Evolutionary conservation across 1,139 yeast genomes (phyloP).

Genomic region (Nakaseomyces bracarensis): DNA sequence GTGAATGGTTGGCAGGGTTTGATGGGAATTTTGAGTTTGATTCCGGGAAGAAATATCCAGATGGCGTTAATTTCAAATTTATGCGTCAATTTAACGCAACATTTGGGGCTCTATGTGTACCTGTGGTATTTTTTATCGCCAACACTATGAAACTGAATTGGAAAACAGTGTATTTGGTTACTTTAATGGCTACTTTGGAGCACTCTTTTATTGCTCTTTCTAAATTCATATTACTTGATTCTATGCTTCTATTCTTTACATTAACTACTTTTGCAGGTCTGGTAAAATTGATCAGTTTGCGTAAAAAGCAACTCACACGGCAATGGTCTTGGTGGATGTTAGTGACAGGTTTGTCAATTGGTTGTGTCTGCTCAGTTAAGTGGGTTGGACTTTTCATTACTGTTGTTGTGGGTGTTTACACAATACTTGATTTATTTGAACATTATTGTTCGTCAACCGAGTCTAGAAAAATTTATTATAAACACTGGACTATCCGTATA

Average conservation of each 20-base stretch:
- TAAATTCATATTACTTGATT: constrained; percentile 64
- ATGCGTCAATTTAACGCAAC: constrained; percentile 63
- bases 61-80: constrained; percentile 42
- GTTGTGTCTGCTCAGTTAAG: constrained; percentile 88
- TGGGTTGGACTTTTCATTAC: constrained; percentile 95
- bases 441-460: constrained; percentile 42
- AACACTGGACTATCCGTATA: constrained; percentile 71
- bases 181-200: constrained; percentile 57
- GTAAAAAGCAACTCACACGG: constrained; percentile 38
- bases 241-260: constrained; percentile 64
- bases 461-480: constrained; percentile 38
- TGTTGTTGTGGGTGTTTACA: constrained; percentile 75
- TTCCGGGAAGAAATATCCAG: constrained; percentile 53
- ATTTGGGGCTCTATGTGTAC: constrained; percentile 56
- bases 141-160: constrained; percentile 40
- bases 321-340: constrained; percentile 50
- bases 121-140: constrained; percentile 57
- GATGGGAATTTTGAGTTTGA: constrained; percentile 59
- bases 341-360: constrained; percentile 72
- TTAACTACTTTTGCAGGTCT: constrained; percentile 52
- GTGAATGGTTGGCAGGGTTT: constrained; percentile 61
- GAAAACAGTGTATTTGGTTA: constrained; percentile 45
- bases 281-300: constrained; percentile 44
- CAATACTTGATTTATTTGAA: constrained; percentile 62
- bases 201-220: constrained; percentile 57